Evolutionary conservation across 2,329 filamentous ascomycete species (phyloP), one percentile per base, ranked within the genome.

Genomic region (Davidsoniella virescens): DNA sequence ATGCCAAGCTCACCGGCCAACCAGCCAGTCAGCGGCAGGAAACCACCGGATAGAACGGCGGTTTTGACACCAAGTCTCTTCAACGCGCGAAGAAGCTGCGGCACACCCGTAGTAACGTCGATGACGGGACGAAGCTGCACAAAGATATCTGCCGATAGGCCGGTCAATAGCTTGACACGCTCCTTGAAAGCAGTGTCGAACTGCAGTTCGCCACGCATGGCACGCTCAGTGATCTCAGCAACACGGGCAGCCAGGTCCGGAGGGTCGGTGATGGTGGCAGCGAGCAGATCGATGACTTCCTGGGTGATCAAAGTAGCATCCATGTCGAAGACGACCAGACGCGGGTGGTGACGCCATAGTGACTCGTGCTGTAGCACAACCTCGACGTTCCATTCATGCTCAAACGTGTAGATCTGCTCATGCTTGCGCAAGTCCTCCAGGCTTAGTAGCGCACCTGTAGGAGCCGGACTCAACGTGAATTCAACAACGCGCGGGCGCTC

Each of bases 321-420:
- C 92, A 98, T 98, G 64, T 98, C 92, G 61, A 98, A 98, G 29
- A 95, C 86, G 3, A 90, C 87, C 9, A 96, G 71, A 7, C 90
- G 78, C 56, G 88, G 88, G 64, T 93, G 78, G 25, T 82, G 75
- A 52, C 87, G 73, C 70, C 82, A 87, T 29, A 90, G 70, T 26
- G 70, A 75, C 60, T 90, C 84, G 39, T 65, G 65, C 64, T 93
- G 85, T 55, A 94, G 70, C 17, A 84, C 76, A 12, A 90, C 82
- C 64, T 93, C 85, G 39, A 92, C 81, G 59, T 87, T 88, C 85
- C 86, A 93, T 63, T 90, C 84, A 55, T 79, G 76, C 72, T 94
- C 86, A 59, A 93, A 93, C 16, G 80, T 75, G 68, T 84, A 87
- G 53, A 94, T 79, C 53, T 79, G 76, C 66, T 90, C 84, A 62